A percentile compares a stretch with the other conserved stretches of the same genome.
These are phyloP conservation scores for Guillardia theta DNA, from an alignment of 78 protist genomes.

Conservation along the genomic window DNA sequence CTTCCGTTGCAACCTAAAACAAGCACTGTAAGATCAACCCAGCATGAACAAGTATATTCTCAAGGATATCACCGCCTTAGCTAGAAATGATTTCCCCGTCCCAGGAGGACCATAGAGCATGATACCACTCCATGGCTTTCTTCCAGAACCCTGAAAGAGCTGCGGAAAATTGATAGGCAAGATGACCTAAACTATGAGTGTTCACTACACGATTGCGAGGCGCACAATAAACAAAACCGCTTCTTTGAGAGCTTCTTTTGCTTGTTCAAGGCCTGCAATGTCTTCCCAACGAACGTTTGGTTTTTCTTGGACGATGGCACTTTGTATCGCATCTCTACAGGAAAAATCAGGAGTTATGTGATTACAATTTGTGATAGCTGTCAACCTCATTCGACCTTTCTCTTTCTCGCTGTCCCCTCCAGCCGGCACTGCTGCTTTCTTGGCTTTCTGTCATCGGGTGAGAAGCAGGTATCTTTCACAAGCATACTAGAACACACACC, in stretches of 20 bases:
- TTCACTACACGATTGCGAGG: too few relatives aligned
- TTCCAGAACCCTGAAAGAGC: constrained; percentile 84
- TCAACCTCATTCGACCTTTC: not conserved
- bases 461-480: too few relatives aligned
- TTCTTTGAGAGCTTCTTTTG: constrained; percentile 93
- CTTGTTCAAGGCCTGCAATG: constrained; percentile 95
- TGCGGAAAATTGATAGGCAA: constrained; percentile 96
- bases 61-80: constrained; percentile 96
- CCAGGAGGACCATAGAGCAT: constrained; percentile 98
- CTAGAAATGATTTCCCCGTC: constrained; percentile 96
- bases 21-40: too few relatives aligned
- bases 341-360: too few relatives aligned
- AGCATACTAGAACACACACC: too few relatives aligned
- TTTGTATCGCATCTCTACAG: constrained; percentile 29
- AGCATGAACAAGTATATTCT: too few relatives aligned
- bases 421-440: not conserved
- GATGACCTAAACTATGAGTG: constrained; percentile 73
- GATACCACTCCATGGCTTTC: constrained; percentile 98
- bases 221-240: too few relatives aligned
- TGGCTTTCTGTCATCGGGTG: too few relatives aligned
- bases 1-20: constrained; percentile 98
- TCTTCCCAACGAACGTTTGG: constrained; percentile 97
- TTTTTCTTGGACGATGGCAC: constrained; percentile 85
- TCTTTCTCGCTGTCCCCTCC: constrained; percentile 58
- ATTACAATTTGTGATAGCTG: too few relatives aligned